phyloP scores from a whole-genome alignment of 345 rosid genomes.

The Camelina neglecta region DNA sequence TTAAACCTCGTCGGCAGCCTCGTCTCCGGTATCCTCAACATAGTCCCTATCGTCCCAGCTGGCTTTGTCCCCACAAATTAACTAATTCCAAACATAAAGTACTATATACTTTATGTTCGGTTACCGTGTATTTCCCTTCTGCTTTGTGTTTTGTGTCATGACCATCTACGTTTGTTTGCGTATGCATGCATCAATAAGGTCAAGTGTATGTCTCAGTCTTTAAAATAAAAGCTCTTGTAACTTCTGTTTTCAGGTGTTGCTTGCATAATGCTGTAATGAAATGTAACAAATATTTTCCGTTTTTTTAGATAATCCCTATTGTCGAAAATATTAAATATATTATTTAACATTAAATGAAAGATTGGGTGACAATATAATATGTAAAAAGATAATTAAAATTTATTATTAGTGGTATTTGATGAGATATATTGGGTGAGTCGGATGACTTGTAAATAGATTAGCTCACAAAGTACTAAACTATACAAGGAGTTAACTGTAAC shows the following conservation, averaged over 20 bases:
- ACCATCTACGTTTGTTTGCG: neutral
- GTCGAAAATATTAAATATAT: neutral
- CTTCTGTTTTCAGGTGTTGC: neutral
- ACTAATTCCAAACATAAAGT: neutral
- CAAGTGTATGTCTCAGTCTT: neutral
- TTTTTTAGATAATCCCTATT: neutral
- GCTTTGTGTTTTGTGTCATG: constrained; percentile 13
- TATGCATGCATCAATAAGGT: constrained; percentile 22
- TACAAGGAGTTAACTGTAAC: too few relatives aligned
- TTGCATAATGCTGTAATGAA: neutral
- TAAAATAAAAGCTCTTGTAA: neutral
- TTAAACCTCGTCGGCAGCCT: constrained; percentile 47
- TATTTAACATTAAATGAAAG: neutral
- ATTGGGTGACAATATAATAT: too few relatives aligned
- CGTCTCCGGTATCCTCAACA: constrained; percentile 43
- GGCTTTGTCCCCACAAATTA: constrained; percentile 42
- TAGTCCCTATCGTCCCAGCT: constrained; percentile 45
- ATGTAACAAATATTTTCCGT: neutral
- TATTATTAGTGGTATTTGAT: too few relatives aligned
- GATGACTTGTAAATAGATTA: too few relatives aligned
- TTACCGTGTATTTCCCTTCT: neutral
- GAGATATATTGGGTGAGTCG: too few relatives aligned
- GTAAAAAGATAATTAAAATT: too few relatives aligned
- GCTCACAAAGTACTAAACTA: too few relatives aligned
- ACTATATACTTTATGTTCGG: neutral